Conservation (phyloP, 2,329 filamentous ascomycete genomes). For the Whalleya microplaca region DNA sequence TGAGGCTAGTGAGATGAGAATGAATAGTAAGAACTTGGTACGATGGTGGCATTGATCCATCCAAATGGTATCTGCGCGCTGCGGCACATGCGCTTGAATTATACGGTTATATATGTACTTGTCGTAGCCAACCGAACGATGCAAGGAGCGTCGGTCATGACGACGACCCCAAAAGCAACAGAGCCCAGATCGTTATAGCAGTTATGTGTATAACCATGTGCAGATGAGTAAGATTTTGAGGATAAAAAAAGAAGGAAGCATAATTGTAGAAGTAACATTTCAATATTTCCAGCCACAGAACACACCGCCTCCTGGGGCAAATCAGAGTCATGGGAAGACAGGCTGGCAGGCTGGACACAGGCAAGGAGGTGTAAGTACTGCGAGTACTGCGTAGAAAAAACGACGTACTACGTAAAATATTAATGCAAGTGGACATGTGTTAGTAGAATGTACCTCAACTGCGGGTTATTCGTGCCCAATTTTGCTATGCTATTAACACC, state of each 20-base stretch:
- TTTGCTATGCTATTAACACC: conserved; percentile 14
- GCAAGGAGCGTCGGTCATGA: conserved; percentile 9
- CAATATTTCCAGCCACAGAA: background rate
- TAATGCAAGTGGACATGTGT: conserved; percentile 16
- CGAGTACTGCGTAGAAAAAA: too few species aligned
- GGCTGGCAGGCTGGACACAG: background rate
- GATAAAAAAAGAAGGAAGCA: background rate
- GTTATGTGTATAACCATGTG: background rate
- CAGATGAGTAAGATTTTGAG: background rate
- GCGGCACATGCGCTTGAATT: conserved; percentile 25
- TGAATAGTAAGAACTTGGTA: conserved; percentile 28
- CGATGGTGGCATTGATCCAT: conserved; percentile 24
- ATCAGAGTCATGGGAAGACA: background rate
- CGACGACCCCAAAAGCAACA: background rate
- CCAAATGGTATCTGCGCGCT: conserved; percentile 16
- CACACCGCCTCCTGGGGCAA: background rate
- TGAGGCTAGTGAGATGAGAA: conserved; percentile 27
- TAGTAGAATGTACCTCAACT: conserved; percentile 1
- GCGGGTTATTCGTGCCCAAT: conserved; percentile 22
- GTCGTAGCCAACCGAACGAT: conserved; percentile 15
- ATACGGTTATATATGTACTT: background rate
- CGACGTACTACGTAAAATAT: background rate
- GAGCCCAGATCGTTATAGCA: background rate
- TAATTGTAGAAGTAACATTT: background rate
- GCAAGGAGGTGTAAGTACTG: too few species aligned